Base-by-base conservation (phyloP, 2,329 filamentous ascomycete genomes). In the Hypoxylon sp. region DNA sequence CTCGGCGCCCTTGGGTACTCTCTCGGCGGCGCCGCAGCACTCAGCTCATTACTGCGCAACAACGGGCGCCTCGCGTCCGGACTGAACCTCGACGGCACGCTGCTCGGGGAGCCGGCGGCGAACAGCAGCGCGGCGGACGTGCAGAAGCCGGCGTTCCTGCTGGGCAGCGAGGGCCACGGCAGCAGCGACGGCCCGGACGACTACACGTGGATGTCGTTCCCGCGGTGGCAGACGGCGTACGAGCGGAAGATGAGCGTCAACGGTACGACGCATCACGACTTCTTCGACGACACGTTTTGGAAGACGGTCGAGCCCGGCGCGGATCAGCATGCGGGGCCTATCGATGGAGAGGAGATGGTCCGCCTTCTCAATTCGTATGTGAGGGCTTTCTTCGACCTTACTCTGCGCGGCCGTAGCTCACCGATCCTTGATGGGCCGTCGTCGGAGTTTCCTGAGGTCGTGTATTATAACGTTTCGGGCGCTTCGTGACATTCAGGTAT, bases 281-380 rank as follows among this genome's bases (percentile, higher is more conserved):
- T 69, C 47, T 65, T 60, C 45, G 68, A 70, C 33, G 41, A 58
- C 13, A 60, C 64, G 1, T 67, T 67, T 35, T 71, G 64, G 65
- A 67, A 63, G 38, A 50, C 49, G 2, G 24, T 59, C 6, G 47
- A 48, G 42, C 8, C 7, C 18, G 43, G 21, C 13, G 41, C 48
- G 17, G 35, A 35, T 21, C 15, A n/a, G 7, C 65, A 23, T 58
- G 52, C 38, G 20, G 55, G 13, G 4, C 27, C 53, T 2, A 51
- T 57, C 38, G 29, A 61, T 21, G 48, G 48, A 8, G 26, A 42
- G 3, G 0, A 41, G 38, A 46, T 56, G 31, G 47, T 60, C 8
- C 41, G 26, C 21, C 57, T 64, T 37, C 18, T 60, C 20, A 63
- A 60, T 27, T 24, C 59, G 1, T 61, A 63, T 54, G 50, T 60